phyloP scores from a whole-genome alignment of 345 rosid genomes.

The Melaleuca quinquenervia region DNA sequence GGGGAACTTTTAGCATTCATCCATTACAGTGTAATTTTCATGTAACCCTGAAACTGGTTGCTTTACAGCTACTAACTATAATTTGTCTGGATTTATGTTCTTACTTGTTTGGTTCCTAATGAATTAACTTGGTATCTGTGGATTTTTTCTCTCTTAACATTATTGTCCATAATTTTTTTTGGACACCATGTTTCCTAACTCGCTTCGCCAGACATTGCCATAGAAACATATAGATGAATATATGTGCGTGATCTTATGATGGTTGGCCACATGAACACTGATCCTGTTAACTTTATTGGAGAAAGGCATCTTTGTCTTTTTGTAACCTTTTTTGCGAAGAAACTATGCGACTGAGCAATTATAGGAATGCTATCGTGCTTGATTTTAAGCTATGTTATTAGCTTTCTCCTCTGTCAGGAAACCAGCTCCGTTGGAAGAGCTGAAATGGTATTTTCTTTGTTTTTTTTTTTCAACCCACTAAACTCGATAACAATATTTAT shows the following conservation, averaged over 20 bases:
- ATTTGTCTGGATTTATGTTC: neutral
- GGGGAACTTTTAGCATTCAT: neutral
- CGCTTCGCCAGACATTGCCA: neutral
- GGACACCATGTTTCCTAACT: neutral
- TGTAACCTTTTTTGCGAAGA: neutral
- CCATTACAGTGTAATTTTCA: neutral
- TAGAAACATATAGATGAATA: neutral
- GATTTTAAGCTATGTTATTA: neutral
- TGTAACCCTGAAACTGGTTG: neutral
- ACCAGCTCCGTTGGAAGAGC: neutral
- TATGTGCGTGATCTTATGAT: neutral
- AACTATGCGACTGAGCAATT: neutral
- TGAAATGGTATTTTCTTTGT: neutral
- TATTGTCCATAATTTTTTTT: neutral
- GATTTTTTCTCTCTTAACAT: neutral
- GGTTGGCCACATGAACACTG: neutral
- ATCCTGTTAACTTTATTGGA: neutral
- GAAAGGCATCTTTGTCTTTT: neutral
- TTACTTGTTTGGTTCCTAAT: neutral
- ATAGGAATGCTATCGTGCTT: neutral
- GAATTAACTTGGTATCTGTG: neutral
- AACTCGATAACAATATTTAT: neutral
- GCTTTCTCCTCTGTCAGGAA: neutral
- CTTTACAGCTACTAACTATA: neutral
- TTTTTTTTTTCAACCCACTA: neutral